Conservation (phyloP, 768 basidiomycete species). For the Pleurotus citrinopileatus region DNA sequence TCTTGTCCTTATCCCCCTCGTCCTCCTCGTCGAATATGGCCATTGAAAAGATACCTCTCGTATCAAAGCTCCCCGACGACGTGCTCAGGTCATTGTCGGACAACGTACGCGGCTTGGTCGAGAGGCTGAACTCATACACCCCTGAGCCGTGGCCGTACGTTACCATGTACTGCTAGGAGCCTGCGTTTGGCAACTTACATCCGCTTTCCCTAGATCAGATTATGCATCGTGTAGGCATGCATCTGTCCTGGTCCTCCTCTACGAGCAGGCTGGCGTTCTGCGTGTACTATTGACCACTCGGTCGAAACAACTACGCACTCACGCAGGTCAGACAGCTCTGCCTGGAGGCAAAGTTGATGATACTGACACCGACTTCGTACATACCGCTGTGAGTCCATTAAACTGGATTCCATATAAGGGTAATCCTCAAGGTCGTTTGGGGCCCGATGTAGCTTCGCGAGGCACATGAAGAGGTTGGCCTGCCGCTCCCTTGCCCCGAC, state of each 20-base stretch:
- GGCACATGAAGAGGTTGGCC: conserved; percentile 80
- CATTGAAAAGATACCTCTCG: no score
- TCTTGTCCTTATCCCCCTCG: no score
- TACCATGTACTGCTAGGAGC: not conserved
- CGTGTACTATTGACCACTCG: conserved; percentile 85
- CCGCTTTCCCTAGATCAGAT: not conserved
- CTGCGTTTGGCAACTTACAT: not conserved
- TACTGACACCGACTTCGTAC: conserved; percentile 54
- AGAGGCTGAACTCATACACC: not conserved
- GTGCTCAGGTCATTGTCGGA: not conserved
- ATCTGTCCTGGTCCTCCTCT: conserved; percentile 79
- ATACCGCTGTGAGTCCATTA: conserved; percentile 65
- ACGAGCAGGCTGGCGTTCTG: conserved; percentile 62
- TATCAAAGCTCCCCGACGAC: no score
- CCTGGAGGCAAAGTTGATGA: conserved; percentile 81
- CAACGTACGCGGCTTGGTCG: not conserved
- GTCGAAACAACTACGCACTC: conserved; percentile 69
- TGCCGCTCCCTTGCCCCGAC: conserved; percentile 55
- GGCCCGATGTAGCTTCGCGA: conserved; percentile 52
- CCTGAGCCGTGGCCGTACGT: conserved; percentile 7
- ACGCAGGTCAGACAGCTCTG: conserved; percentile 80
- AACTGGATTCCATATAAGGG: conserved; percentile 1
- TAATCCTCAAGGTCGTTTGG: no score
- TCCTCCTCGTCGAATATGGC: no score
- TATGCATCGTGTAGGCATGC: conserved; percentile 45